These are phyloP conservation scores for Corynespora cassiicola DNA, from an alignment of 2,329 filamentous ascomycete genomes.

Conservation along the genomic window DNA sequence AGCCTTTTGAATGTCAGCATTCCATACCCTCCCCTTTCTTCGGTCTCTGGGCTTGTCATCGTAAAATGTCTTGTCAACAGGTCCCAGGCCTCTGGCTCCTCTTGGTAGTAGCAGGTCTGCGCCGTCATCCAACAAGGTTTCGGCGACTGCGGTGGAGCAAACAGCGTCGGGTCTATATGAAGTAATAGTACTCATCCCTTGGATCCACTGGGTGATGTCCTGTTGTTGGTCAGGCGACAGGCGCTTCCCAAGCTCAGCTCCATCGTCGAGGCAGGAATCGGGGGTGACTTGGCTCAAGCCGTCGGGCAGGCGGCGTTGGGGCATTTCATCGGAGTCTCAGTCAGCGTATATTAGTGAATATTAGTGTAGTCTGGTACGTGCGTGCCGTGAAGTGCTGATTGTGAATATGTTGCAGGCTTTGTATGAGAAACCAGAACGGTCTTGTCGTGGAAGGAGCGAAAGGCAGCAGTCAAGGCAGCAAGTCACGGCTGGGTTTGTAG, in stretches of 20 bases:
- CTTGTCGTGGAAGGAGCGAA: background rate
- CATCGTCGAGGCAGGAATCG: constrained; percentile 33
- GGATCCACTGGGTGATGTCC: constrained; percentile 19
- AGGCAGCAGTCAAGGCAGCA: too few species aligned
- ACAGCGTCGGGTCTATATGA: too few species aligned
- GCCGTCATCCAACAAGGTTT: constrained; percentile 29
- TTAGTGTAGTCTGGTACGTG: background rate
- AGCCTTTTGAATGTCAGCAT: constrained; percentile 23
- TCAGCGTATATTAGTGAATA: background rate
- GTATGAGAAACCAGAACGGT: background rate
- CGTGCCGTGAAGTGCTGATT: background rate
- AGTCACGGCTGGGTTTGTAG: too few species aligned
- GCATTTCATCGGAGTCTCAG: constrained; percentile 2
- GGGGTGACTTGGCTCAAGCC: constrained; percentile 23
- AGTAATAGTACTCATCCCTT: background rate
- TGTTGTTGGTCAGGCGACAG: constrained; percentile 11
- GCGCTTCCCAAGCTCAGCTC: constrained; percentile 20
- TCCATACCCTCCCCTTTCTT: constrained; percentile 26
- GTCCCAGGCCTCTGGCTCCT: constrained; percentile 20
- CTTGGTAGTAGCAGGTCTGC: constrained; percentile 21
- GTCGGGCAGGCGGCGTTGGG: background rate
- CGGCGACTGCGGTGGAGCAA: too few species aligned
- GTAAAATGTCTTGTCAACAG: constrained; percentile 21
- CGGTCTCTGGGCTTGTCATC: too few species aligned
- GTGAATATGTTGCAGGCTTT: background rate